These are phyloP conservation scores for Heracleum sosnowskyi DNA, from an alignment of 129 eudicot genomes.

Conservation along the genomic window DNA sequence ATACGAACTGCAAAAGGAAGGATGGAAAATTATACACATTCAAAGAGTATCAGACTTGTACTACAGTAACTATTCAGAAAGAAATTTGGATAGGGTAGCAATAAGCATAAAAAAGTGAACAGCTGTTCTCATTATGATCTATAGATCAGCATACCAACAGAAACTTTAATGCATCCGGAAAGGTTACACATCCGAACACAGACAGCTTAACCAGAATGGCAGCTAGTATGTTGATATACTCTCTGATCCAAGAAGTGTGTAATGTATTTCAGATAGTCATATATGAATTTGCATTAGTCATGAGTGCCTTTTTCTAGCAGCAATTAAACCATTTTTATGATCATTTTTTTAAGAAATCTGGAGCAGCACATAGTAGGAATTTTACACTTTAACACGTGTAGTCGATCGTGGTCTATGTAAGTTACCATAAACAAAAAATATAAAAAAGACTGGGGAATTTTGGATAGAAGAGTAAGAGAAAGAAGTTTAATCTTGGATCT, in stretches of 20 bases:
- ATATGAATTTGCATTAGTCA: neutral
- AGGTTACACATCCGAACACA: neutral
- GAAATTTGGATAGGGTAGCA: neutral
- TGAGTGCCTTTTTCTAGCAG: neutral
- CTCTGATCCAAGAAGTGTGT: neutral
- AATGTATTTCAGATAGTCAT: neutral
- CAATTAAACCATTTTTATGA: neutral
- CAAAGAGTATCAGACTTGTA: no score
- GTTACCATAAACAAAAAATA: neutral
- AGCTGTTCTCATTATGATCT: neutral
- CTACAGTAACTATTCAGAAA: neutral
- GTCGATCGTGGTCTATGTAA: neutral
- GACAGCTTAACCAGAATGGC: neutral
- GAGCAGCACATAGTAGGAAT: neutral
- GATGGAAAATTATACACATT: neutral
- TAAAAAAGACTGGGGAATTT: neutral
- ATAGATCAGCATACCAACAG: neutral
- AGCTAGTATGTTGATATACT: neutral
- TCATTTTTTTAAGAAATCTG: neutral
- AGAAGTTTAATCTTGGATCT: neutral
- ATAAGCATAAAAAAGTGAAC: neutral
- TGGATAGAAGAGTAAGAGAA: neutral
- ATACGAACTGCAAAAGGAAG: slow-evolving; percentile 54
- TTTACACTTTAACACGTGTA: neutral
- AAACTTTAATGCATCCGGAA: neutral